Percentiles rank a stretch among this genome's conserved stretches.
These are phyloP conservation scores for Pleoardoris graminearum DNA, from an alignment of 2,329 filamentous ascomycete species.

Conservation along the genomic window DNA sequence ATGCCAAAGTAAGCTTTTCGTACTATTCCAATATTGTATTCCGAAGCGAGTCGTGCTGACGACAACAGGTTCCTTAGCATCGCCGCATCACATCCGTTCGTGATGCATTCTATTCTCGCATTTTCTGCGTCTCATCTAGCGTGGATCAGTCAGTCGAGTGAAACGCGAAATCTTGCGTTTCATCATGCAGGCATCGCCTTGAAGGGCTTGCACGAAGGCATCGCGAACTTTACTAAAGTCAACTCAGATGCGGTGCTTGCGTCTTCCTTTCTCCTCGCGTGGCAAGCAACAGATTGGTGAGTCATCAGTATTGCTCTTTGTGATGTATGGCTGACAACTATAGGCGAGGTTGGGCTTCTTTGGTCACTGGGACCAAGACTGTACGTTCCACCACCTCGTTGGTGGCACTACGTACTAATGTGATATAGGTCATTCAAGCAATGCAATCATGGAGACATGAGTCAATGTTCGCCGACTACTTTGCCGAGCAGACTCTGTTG, in stretches of 20 bases:
- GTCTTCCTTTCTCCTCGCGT: constrained; percentile 87
- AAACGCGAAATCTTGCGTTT: constrained; percentile 86
- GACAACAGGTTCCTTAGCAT: constrained; percentile 73
- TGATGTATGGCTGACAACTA: constrained; percentile 14
- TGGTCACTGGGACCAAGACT: constrained; percentile 88
- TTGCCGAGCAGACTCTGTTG: constrained; percentile 68
- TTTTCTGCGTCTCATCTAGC: constrained; percentile 95
- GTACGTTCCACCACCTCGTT: constrained; percentile 57
- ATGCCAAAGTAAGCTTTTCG: constrained; percentile 76
- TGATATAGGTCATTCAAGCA: constrained; percentile 73
- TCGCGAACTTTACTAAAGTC: constrained; percentile 78
- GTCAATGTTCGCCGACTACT: constrained; percentile 82
- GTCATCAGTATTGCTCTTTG: constrained; percentile 28
- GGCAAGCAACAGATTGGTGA: constrained; percentile 96
- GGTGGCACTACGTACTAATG: constrained; percentile 17
- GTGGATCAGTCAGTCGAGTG: constrained; percentile 81
- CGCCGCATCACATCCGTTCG: constrained; percentile 79
- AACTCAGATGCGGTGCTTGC: constrained; percentile 92
- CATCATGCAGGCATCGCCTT: constrained; percentile 85
- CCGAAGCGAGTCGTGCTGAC: constrained; percentile 34
- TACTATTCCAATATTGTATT: constrained; percentile 28
- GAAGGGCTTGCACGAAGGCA: constrained; percentile 84
- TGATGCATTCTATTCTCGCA: constrained; percentile 90
- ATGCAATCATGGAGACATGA: constrained; percentile 93
- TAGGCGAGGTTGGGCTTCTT: constrained; percentile 88